These are phyloP conservation scores for Oehlia diaphana DNA, from an alignment of 192 early-diverging fungal genomes.

Conservation along the genomic window DNA sequence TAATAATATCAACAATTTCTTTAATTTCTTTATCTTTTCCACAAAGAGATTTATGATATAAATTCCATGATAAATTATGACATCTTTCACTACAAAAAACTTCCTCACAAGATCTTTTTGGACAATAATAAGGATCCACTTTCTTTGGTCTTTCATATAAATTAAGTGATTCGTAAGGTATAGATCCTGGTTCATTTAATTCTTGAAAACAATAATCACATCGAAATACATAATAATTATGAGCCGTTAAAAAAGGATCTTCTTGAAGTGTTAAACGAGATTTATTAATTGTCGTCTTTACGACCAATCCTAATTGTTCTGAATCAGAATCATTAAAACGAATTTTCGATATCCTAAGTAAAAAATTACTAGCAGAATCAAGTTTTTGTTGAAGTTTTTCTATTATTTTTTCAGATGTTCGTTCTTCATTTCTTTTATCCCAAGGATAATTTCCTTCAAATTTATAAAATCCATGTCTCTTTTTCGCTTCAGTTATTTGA, in stretches of 20 bases:
- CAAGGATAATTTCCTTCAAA: conserved; percentile 11
- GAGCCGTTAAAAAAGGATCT: background rate
- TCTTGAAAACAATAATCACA: conserved; percentile 2
- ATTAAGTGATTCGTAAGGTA: background rate
- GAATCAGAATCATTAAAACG: background rate
- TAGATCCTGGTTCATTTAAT: background rate
- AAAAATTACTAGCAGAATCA: background rate
- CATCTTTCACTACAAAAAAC: conserved; percentile 12
- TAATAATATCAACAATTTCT: background rate
- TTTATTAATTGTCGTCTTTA: background rate
- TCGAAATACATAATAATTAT: background rate
- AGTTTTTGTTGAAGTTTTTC: background rate
- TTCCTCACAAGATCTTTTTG: background rate
- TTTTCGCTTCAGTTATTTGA: background rate
- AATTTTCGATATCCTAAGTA: background rate
- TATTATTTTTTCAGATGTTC: background rate
- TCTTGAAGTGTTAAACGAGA: background rate
- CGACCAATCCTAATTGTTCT: background rate
- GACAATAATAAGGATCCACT: background rate
- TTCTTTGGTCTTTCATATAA: background rate
- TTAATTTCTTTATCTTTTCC: background rate
- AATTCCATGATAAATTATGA: background rate
- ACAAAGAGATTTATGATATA: conserved; percentile 6
- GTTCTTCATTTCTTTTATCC: conserved; percentile 4
- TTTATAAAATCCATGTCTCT: background rate